Evolutionary conservation across 805 yeast species (phyloP).

Genomic region (Yarrowia keelungensis): DNA sequence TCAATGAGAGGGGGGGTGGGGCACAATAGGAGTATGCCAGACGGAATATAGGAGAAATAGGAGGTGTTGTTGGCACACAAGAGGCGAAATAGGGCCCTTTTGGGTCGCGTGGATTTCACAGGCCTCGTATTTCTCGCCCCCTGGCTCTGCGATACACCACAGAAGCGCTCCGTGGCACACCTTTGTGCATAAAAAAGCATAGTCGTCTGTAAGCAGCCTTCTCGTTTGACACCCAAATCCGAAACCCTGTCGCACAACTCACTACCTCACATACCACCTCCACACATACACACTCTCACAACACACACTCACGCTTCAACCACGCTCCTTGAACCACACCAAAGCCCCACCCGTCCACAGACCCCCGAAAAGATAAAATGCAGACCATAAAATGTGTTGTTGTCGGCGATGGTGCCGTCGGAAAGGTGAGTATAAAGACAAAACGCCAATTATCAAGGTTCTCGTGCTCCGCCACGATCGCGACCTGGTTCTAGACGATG

Average conservation of each 20-base stretch:
- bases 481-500: not conserved
- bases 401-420: slow-evolving; percentile 99
- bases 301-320: slow-evolving; percentile 6
- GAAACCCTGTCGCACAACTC: slow-evolving; percentile 36
- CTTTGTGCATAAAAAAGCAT: slow-evolving; percentile 23
- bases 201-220: slow-evolving; percentile 30
- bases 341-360: slow-evolving; percentile 10
- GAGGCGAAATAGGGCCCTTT: no score
- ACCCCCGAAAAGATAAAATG: slow-evolving; percentile 42
- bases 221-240: slow-evolving; percentile 38
- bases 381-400: slow-evolving; percentile 83
- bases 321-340: slow-evolving; percentile 19
- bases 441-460: slow-evolving; percentile 24
- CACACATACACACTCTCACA: slow-evolving; percentile 1
- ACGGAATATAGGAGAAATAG: not conserved
- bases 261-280: slow-evolving; percentile 28
- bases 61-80: no score
- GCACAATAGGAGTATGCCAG: not conserved
- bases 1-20: slow-evolving; percentile 16
- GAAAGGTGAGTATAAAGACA: slow-evolving; percentile 59
- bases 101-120: not conserved
- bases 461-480: slow-evolving; percentile 21
- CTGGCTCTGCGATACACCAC: not conserved
- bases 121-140: slow-evolving; percentile 23
- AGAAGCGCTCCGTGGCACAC: slow-evolving; percentile 32